Base-by-base conservation (phyloP, 2,329 filamentous ascomycete genomes). In the Aureobasidium sp. region DNA sequence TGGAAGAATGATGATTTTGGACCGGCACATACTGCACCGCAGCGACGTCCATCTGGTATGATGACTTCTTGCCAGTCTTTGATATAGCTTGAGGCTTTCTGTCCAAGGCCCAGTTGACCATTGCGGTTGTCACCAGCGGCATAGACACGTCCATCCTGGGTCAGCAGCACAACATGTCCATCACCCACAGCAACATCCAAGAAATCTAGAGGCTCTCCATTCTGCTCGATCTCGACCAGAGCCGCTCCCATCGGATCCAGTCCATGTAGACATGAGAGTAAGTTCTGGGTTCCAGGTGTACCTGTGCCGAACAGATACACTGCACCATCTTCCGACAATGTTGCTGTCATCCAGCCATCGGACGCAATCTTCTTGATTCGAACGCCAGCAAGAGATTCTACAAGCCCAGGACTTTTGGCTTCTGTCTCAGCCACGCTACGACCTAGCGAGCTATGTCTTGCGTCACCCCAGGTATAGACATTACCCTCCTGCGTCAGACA, bases 301-400 rank as follows among this genome's bases (percentile, higher is more conserved):
- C 32, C 56, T n/a, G 64, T 62, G 7, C 86, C 86, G 85, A 86
- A 89, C 27, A 82, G 69, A 68, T 88, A 89, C 1, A 87, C 70
- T 62, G 84, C 82, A 36, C 80, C 76, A 2, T 81, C 82, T 12
- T 77, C 73, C 0, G 84, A 87, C 47, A 88, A 67, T 0, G 84
- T 85, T 3, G 82, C 83, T 2, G 82, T 73, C 2, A 80, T 72
- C 68, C 85, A 86, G 0, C 85, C 85, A 2, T 80, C 80, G 8
- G 70, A 69, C 9, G 72, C 77, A 29, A 89, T 73, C 67, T 82
- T 83, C 34, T 68, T 74, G 53, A 88, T 78, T 13, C 78, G 74
- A 50, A 87, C 74, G 61, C 81, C 78, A 5, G 71, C 70, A 0
- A 88, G 75, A 51, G 82, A 79, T 26, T 76, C 67, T 4, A 87